Conservation (phyloP, 805 yeast species). For the Candida caryicola region DNA sequence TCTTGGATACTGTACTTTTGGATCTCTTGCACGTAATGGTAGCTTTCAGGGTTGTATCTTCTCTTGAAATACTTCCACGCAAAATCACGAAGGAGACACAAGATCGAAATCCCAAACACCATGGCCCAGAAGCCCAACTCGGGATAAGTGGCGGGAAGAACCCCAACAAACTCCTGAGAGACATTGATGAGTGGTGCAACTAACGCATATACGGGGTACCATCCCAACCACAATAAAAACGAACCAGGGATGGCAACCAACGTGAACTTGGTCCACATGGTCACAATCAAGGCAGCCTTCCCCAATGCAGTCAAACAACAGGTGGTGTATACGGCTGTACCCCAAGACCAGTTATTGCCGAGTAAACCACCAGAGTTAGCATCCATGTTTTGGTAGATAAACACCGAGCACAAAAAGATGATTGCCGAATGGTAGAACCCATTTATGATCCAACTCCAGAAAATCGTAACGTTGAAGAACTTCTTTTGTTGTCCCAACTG, state of each 20-base stretch:
- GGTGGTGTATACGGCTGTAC: conserved; percentile 83
- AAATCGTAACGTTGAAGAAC: conserved; percentile 85
- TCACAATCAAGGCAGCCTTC: conserved; percentile 89
- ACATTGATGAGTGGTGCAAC: conserved; percentile 82
- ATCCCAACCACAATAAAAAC: conserved; percentile 72
- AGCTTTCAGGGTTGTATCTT: conserved; percentile 85
- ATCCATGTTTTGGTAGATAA: conserved; percentile 67
- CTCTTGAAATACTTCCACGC: conserved; percentile 94
- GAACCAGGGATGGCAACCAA: conserved; percentile 94
- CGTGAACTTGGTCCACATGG: conserved; percentile 93
- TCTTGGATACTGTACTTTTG: conserved; percentile 94
- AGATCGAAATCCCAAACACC: conserved; percentile 66
- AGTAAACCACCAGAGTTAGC: conserved; percentile 63
- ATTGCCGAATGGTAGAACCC: conserved; percentile 93
- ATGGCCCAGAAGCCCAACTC: conserved; percentile 82
- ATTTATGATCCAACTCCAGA: conserved; percentile 96
- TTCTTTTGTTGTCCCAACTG: conserved; percentile 84
- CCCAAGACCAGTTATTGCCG: conserved; percentile 94
- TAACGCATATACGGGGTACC: conserved; percentile 83
- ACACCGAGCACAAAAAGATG: conserved; percentile 68
- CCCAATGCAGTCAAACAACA: conserved; percentile 88
- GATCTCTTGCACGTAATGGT: conserved; percentile 94
- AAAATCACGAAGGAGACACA: conserved; percentile 83
- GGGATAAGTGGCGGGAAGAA: conserved; percentile 71
- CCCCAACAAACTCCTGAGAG: conserved; percentile 82